These are phyloP conservation scores for Pseudogymnoascus sp. DNA, from an alignment of 2,329 filamentous ascomycete species.

Conservation along the genomic window DNA sequence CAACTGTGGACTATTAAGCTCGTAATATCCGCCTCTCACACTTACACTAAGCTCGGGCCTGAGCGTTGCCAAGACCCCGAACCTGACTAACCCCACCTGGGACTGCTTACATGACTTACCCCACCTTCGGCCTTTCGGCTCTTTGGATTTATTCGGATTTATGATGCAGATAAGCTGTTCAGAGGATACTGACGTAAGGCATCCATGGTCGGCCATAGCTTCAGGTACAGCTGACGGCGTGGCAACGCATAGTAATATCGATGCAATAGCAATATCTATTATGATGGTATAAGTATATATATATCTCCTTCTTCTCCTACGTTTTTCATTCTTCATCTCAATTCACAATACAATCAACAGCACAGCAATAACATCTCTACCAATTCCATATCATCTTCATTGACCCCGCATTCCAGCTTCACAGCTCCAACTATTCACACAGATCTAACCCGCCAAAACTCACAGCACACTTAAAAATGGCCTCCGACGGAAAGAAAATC, in stretches of 20 bases:
- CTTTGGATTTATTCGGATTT: neutral
- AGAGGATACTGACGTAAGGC: neutral
- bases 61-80: neutral
- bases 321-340: neutral
- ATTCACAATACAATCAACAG: neutral
- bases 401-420: neutral
- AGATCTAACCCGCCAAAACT: neutral
- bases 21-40: neutral
- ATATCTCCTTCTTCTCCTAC: neutral
- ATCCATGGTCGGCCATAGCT: neutral
- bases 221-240: neutral
- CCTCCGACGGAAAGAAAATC: slow-evolving; percentile 30
- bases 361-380: neutral
- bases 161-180: neutral
- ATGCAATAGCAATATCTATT: neutral
- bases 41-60: neutral
- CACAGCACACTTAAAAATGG: neutral
- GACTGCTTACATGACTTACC: neutral
- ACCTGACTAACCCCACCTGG: neutral
- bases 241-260: neutral
- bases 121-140: neutral
- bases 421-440: neutral
- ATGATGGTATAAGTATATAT: neutral
- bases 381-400: neutral
- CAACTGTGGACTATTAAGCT: neutral